Percentiles rank a stretch among this genome's conserved stretches.
These are phyloP conservation scores for Pholiota microspora DNA, from an alignment of 768 basidiomycete genomes.

Conservation along the genomic window DNA sequence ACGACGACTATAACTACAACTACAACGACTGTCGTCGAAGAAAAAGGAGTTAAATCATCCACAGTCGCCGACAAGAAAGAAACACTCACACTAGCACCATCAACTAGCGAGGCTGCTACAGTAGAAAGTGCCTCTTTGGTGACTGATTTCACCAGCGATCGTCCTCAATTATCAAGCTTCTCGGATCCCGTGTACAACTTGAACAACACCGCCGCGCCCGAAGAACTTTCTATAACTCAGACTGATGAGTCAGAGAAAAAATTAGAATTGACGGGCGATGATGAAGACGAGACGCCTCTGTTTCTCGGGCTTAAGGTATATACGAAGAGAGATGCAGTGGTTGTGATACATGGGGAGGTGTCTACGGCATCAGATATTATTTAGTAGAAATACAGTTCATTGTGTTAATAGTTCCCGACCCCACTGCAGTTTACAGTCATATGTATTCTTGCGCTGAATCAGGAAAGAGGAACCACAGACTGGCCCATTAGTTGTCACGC, in stretches of 20 bases:
- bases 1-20: conserved; percentile 2
- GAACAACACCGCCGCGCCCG: background rate
- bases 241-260: background rate
- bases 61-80: background rate
- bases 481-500: no score
- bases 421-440: no score
- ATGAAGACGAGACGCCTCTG: conserved; percentile 21
- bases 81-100: background rate
- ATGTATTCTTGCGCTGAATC: no score
- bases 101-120: no score
- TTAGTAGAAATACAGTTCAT: no score
- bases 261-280: conserved; percentile 3
- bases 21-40: background rate
- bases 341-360: conserved; percentile 25
- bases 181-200: background rate
- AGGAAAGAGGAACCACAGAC: no score
- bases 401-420: no score
- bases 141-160: no score
- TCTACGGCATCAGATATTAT: background rate
- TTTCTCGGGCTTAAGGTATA: conserved; percentile 38
- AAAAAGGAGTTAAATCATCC: background rate
- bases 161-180: background rate
- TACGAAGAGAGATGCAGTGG: conserved; percentile 31
- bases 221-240: background rate
- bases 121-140: no score